These are phyloP conservation scores for Paecilomyces dactylethromorphus DNA, from an alignment of 2,329 filamentous ascomycete species.

Conservation along the genomic window DNA sequence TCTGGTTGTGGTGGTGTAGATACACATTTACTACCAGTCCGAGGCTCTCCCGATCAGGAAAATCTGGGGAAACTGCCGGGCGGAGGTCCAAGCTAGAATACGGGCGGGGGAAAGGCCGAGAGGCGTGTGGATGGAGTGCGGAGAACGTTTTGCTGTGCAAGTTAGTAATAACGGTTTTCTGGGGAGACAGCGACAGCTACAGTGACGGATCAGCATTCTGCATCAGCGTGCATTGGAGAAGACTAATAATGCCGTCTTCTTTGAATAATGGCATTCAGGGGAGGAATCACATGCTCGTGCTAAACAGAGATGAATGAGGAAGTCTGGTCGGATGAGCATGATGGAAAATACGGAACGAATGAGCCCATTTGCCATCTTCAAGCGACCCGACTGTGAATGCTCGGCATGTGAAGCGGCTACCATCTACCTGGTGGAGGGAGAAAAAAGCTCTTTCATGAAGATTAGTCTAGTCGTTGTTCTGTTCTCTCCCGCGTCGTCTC, in stretches of 20 bases:
- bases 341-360: too few relatives aligned
- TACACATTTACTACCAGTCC: not conserved
- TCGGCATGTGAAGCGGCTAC: not conserved
- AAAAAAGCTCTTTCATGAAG: not conserved
- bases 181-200: too few relatives aligned
- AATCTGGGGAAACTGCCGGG: not conserved
- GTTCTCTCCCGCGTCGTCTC: not conserved
- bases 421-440: not conserved
- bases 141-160: not conserved
- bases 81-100: not conserved
- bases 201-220: too few relatives aligned
- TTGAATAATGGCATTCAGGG: not conserved
- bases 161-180: too few relatives aligned
- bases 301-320: not conserved
- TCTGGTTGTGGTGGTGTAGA: not conserved
- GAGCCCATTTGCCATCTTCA: too few relatives aligned
- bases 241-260: too few relatives aligned
- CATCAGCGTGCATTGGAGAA: too few relatives aligned
- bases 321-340: not conserved
- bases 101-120: not conserved
- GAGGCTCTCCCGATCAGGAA: not conserved
- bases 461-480: not conserved
- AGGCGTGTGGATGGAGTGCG: not conserved
- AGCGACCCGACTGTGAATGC: not conserved
- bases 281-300: not conserved